Conservation (phyloP, 805 yeast genomes). For the Monosporozyma solicola region DNA sequence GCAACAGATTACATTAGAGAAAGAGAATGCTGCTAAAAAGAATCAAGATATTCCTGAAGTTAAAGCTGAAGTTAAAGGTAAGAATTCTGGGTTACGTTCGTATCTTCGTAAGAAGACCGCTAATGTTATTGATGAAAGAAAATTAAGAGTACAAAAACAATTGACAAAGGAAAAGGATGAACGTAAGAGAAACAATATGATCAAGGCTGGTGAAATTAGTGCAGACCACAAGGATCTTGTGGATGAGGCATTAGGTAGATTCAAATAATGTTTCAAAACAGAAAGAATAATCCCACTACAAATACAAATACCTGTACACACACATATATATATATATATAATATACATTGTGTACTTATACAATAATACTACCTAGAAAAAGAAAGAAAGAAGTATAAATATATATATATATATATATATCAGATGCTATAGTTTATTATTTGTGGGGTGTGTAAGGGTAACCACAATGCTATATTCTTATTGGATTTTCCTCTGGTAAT, state of each 20-base stretch:
- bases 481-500: too few species aligned
- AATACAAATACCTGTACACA: neutral
- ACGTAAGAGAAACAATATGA: constrained; percentile 44
- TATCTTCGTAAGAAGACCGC: constrained; percentile 74
- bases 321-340: neutral
- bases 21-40: constrained; percentile 29
- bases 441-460: too few species aligned
- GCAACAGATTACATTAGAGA: constrained; percentile 34
- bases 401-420: too few species aligned
- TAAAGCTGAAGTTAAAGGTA: constrained; percentile 63
- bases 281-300: too few species aligned
- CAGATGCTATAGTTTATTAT: too few species aligned
- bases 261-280: constrained; percentile 7
- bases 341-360: neutral
- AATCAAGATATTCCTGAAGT: constrained; percentile 46
- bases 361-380: neutral
- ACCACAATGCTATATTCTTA: too few species aligned
- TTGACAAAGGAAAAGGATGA: constrained; percentile 64
- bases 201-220: constrained; percentile 42
- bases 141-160: constrained; percentile 64
- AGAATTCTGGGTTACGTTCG: constrained; percentile 75
- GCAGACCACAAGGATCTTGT: constrained; percentile 39
- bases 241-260: constrained; percentile 36
- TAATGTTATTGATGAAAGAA: constrained; percentile 81
- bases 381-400: too few species aligned